Evolutionary conservation across 495 filamentous ascomycete genomes (phyloP).

Genomic region (Trypethelium eluteriae): DNA sequence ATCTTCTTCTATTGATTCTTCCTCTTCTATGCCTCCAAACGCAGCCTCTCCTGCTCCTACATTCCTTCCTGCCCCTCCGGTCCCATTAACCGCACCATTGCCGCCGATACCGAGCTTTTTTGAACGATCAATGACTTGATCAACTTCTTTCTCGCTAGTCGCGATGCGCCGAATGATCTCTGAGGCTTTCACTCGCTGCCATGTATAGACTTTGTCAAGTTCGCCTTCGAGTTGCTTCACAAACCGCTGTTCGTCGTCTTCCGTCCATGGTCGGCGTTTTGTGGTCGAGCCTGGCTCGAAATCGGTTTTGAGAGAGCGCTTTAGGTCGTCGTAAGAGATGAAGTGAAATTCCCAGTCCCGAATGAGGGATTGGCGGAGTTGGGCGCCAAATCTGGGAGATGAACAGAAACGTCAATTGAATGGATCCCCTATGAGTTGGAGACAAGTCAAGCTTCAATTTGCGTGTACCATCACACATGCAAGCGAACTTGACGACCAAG

Average conservation of each 20-base stretch:
- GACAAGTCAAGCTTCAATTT: no score
- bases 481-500: neutral
- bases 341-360: conserved; percentile 95
- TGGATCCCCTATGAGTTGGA: neutral
- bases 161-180: conserved; percentile 88
- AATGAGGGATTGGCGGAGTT: conserved; percentile 86
- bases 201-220: conserved; percentile 92
- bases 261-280: conserved; percentile 66
- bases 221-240: conserved; percentile 79
- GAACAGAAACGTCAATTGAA: neutral
- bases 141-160: conserved; percentile 78
- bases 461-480: neutral
- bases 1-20: conserved; percentile 74
- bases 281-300: conserved; percentile 51
- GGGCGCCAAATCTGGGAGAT: conserved; percentile 77
- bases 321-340: conserved; percentile 92
- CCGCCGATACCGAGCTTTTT: conserved; percentile 42
- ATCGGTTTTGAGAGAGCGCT: conserved; percentile 70
- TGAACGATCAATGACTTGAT: conserved; percentile 69
- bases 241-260: conserved; percentile 86
- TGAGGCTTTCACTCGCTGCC: conserved; percentile 89
- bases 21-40: conserved; percentile 32
- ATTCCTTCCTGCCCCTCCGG: conserved; percentile 67
- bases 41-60: conserved; percentile 22
- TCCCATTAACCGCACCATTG: conserved; percentile 58